These are phyloP conservation scores for Phytophthora hibernalis DNA, from an alignment of 352 stramenopile genomes.

Conservation along the genomic window DNA sequence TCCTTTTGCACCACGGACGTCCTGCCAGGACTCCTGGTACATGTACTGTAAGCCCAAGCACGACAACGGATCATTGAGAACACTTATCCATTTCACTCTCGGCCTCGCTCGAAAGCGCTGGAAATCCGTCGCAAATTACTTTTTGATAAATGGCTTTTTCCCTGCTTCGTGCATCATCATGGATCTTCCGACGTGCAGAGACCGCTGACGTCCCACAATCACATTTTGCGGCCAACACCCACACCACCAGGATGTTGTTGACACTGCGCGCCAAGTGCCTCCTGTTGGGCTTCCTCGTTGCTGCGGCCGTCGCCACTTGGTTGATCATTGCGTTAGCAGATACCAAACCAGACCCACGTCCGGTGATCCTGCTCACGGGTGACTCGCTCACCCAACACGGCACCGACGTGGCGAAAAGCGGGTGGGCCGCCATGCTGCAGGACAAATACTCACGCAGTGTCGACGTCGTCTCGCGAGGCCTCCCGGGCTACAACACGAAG, in stretches of 20 bases:
- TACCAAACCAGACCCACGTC: slow-evolving; percentile 24
- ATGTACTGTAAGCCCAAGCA: not conserved
- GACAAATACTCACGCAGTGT: slow-evolving; percentile 39
- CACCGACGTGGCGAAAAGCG: slow-evolving; percentile 27
- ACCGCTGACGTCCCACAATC: slow-evolving; percentile 7
- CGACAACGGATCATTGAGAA: not conserved
- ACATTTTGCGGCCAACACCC: slow-evolving; percentile 8
- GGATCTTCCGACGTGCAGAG: slow-evolving; percentile 13
- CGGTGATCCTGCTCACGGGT: slow-evolving; percentile 36
- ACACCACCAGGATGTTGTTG: slow-evolving; percentile 7
- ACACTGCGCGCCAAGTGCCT: slow-evolving; percentile 14
- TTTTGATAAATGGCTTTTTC: not conserved
- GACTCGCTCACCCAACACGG: slow-evolving; percentile 54
- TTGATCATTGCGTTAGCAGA: slow-evolving; percentile 27
- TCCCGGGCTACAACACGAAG: slow-evolving; percentile 53
- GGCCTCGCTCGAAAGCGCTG: not conserved
- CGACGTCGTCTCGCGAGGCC: slow-evolving; percentile 50
- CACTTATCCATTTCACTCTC: not conserved
- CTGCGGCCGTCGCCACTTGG: slow-evolving; percentile 18
- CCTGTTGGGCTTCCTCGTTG: slow-evolving; percentile 13
- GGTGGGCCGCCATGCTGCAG: slow-evolving; percentile 43
- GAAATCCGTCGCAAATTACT: slow-evolving; percentile 33
- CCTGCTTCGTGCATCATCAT: slow-evolving; percentile 16
- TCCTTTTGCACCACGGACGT: not conserved
- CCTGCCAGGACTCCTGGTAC: too few species aligned